These are phyloP conservation scores for Calocybe gangraenosa DNA, from an alignment of 768 basidiomycete species.

Conservation along the genomic window DNA sequence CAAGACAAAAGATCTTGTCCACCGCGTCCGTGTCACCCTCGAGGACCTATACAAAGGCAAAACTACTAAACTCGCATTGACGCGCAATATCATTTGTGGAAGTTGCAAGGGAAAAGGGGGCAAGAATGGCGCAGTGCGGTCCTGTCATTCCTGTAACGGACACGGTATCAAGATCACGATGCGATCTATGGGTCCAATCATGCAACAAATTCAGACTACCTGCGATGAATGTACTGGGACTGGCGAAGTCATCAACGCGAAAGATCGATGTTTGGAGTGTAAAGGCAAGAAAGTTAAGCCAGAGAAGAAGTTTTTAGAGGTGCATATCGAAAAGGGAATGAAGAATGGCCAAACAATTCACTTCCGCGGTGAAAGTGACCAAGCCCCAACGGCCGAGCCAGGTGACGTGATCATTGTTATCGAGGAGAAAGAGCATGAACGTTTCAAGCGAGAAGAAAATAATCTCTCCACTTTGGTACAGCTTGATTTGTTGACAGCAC, in stretches of 20 bases:
- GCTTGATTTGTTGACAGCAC: slow-evolving; percentile 87
- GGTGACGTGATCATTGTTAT: slow-evolving; percentile 95
- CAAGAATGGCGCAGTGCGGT: slow-evolving; percentile 90
- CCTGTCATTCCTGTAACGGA: slow-evolving; percentile 76
- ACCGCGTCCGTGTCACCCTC: slow-evolving; percentile 92
- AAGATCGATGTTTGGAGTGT: slow-evolving; percentile 89
- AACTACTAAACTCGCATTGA: slow-evolving; percentile 95
- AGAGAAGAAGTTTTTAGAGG: slow-evolving; percentile 96
- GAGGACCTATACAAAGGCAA: slow-evolving; percentile 99
- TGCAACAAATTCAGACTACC: slow-evolving; percentile 95
- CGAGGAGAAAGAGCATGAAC: slow-evolving; percentile 88
- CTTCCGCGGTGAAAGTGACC: slow-evolving; percentile 90
- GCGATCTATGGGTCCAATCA: slow-evolving; percentile 99
- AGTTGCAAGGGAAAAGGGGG: slow-evolving; percentile 97
- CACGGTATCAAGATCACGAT: slow-evolving; percentile 89
- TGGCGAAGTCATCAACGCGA: slow-evolving; percentile 93
- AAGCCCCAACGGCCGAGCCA: slow-evolving; percentile 81
- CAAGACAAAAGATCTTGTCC: slow-evolving; percentile 97
- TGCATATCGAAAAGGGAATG: slow-evolving; percentile 98
- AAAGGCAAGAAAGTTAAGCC: slow-evolving; percentile 92
- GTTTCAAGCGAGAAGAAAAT: slow-evolving; percentile 85
- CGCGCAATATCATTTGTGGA: slow-evolving; percentile 88
- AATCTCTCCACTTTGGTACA: slow-evolving; percentile 86
- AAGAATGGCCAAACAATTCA: slow-evolving; percentile 87
- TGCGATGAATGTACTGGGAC: slow-evolving; percentile 92